Base-by-base conservation (phyloP, 345 rosid genomes). In the Trapa bicornis region DNA sequence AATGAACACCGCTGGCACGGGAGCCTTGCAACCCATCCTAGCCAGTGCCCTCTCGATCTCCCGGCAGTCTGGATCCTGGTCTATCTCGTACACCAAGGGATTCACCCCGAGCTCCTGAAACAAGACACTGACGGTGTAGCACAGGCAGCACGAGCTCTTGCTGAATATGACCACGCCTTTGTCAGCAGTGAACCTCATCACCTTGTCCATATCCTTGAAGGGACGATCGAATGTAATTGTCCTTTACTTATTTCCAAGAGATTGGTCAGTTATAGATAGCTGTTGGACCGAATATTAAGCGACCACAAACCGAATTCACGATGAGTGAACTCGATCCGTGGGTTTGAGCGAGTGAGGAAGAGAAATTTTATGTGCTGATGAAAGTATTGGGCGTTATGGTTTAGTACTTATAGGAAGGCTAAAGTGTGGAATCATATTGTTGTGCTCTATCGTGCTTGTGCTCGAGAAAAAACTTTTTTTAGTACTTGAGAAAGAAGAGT, bases 111-210 rank as follows among this genome's bases (percentile, higher is more conserved):
- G 86, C 71, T 87, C 92, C 56, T 78, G 89, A 73, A 89, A 86
- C 58, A 89, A 70, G 70, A 83, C 81, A 69, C 74, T 82, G 72
- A 89, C 90, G 3, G 96, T 85, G 74, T 87, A 85, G 70, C 90
- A 78, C 58, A 89, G 73, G 80, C 96, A 89, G 58, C 96, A 89
- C 4, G 96, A 85, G 83, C 89, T 80, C 82, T 87, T 87, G 72
- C 86, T 85, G 89, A 89, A 87, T 76, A 89, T 83, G 75, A 89
- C 89, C n/a, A 87, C 85, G 61, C 92, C 91, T 64, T 79, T 87
- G 74, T 87, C 89, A 0, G 92, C 75, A 10, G 77, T 78, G 76
- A 80, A 82, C 66, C 87, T 81, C 78, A 58, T 76, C 76, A 89
- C 88, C 82, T 82, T 89, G 69, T 86, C 96, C 96, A 83, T 22